These are phyloP conservation scores for Aspergillus cristatus DNA, from an alignment of 495 filamentous ascomycete genomes.

Conservation along the genomic window DNA sequence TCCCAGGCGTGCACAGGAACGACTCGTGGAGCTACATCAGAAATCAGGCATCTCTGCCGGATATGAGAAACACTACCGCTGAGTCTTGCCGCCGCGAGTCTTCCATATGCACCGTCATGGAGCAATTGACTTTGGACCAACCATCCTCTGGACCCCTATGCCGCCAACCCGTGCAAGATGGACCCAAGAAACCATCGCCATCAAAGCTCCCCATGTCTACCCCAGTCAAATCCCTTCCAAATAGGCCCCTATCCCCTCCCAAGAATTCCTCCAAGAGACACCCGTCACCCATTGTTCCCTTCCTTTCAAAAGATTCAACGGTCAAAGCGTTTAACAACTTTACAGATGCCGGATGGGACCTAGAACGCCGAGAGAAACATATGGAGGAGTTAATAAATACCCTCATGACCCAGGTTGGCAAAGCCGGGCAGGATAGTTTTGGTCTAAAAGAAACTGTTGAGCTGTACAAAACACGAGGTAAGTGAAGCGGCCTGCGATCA, in stretches of 20 bases:
- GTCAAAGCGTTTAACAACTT: constrained; percentile 35
- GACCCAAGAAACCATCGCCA: constrained; percentile 5
- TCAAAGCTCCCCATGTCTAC: constrained; percentile 14
- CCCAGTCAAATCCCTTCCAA: constrained; percentile 11
- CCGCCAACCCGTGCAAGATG: constrained; percentile 6
- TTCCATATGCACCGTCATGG: constrained; percentile 5
- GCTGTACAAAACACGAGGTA: constrained; percentile 66
- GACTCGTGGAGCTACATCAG: constrained; percentile 1
- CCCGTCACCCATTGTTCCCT: constrained; percentile 22
- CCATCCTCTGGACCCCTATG: constrained; percentile 4
- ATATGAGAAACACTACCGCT: constrained; percentile 4
- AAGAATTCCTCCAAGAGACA: constrained; percentile 17
- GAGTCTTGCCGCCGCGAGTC: constrained; percentile 2
- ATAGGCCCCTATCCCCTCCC: constrained; percentile 13
- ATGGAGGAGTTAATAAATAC: constrained; percentile 54
- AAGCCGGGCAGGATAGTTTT: constrained; percentile 50
- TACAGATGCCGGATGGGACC: constrained; percentile 59
- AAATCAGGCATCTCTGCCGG: constrained; percentile 1
- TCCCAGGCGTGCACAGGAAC: constrained; percentile 7
- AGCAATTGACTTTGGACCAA: constrained; percentile 6
- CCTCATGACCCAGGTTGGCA: constrained; percentile 53
- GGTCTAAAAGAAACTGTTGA: constrained; percentile 59
- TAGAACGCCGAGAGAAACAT: constrained; percentile 52
- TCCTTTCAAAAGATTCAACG: constrained; percentile 66
- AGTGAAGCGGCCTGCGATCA: constrained; percentile 14